These are phyloP conservation scores for Aquilaria sinensis DNA, from an alignment of 345 rosid species.

Conservation along the genomic window DNA sequence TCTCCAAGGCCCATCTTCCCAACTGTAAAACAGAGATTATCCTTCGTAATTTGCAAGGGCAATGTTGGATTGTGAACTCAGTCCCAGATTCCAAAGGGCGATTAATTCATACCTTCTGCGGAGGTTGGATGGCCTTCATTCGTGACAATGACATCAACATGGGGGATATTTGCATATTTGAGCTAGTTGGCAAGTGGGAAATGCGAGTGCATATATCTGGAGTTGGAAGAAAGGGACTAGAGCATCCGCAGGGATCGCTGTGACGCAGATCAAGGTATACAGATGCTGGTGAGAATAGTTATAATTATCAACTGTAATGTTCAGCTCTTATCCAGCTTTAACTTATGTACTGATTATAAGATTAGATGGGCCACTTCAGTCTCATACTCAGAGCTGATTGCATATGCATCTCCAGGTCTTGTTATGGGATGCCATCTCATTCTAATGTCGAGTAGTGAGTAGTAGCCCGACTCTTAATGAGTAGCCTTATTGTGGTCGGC, in stretches of 20 bases:
- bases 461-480: too few relatives aligned
- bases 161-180: conserved; percentile 57
- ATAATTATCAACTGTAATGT: too few relatives aligned
- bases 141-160: conserved; percentile 44
- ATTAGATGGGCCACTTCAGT: too few relatives aligned
- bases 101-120: conserved; percentile 45
- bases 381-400: too few relatives aligned
- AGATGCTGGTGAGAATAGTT: too few relatives aligned
- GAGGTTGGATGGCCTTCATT: conserved; percentile 70
- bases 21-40: conserved; percentile 44
- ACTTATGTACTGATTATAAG: too few relatives aligned
- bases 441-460: too few relatives aligned
- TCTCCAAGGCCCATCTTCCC: conserved; percentile 48
- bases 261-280: conserved; percentile 10
- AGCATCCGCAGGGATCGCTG: conserved; percentile 10
- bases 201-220: conserved; percentile 54
- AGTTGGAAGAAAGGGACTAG: conserved; percentile 22
- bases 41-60: conserved; percentile 40
- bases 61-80: conserved; percentile 55
- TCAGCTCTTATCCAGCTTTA: too few relatives aligned
- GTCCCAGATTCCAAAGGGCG: conserved; percentile 60
- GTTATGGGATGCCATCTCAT: too few relatives aligned
- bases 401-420: too few relatives aligned
- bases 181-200: conserved; percentile 42
- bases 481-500: too few relatives aligned